phyloP scores from a whole-genome alignment of 768 basidiomycete genomes.

The Albatrellus ellisii region DNA sequence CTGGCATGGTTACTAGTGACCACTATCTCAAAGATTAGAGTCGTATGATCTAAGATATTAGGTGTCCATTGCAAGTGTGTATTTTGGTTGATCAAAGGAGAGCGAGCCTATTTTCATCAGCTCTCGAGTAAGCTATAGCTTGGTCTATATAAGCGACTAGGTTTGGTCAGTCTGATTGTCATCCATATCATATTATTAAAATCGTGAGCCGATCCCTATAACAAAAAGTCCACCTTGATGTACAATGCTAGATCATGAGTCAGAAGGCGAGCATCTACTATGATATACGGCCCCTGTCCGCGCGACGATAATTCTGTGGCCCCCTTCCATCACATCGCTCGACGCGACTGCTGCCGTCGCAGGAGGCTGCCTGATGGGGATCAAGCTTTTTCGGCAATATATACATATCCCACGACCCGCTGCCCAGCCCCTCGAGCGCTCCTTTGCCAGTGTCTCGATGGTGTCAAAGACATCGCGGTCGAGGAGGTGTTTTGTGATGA shows the following conservation, averaged over 20 bases:
- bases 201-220: background rate
- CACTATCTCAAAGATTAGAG: too few species aligned
- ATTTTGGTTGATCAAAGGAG: too few species aligned
- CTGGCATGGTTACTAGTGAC: too few species aligned
- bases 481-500: conserved; percentile 71
- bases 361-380: conserved; percentile 10
- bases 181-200: conserved; percentile 2
- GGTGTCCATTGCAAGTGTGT: too few species aligned
- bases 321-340: background rate
- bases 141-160: too few species aligned
- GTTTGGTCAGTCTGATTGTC: background rate
- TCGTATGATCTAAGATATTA: too few species aligned
- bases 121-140: too few species aligned
- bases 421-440: conserved; percentile 52
- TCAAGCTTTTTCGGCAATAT: conserved; percentile 37
- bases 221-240: conserved; percentile 11
- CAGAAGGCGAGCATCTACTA: conserved; percentile 24
- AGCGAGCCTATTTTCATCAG: too few species aligned
- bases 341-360: background rate
- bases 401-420: conserved; percentile 35
- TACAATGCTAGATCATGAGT: conserved; percentile 19
- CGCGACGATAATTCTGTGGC: conserved; percentile 31
- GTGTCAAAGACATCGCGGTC: conserved; percentile 72
- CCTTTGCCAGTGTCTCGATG: conserved; percentile 43
- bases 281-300: conserved; percentile 55